Base-by-base conservation (phyloP, 306 rosid species). In the Echinosophora koreensis region DNA sequence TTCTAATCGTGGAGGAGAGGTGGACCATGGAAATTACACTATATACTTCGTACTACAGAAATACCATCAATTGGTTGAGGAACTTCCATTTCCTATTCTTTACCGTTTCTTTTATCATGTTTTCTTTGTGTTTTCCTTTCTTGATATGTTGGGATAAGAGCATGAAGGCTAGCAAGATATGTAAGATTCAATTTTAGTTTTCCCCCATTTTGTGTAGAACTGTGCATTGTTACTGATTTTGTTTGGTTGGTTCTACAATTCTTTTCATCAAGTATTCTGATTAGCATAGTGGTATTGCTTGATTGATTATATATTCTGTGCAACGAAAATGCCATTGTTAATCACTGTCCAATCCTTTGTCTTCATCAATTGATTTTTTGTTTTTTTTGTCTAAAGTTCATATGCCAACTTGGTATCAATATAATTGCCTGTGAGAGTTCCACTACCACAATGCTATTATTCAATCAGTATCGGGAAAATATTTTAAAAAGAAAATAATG, bases 91-190 rank as follows among this genome's bases (percentile, higher is more conserved):
- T 59, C 79, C 73, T 77, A 52, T 78, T 74, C 77, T 81, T 85
- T 89, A 72, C 81, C 64, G 81, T 80, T 80, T 82, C 69, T 66
- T 72, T 71, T 64, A 77, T 87, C 76, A 73, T 88, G 90, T 88
- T 78, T 78, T 87, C 84, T 22, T 22, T 80, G 83, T 84, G 75
- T 89, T 85, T 80, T 69, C 78, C 59, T 81, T 44, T 81, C 81
- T 84, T 87, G 82, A 78, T 81, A 78, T 88, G 74, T 81, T 84
- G 96, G 89, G 87, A 83, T 77, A 86, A 69, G 95, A 91, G 84
- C 90, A 93, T 85, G 97, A 88, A 83, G 82, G 82, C 88, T 86
- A 81, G 82, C 82, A 86, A 92, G 80, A 80, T 81, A 82, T 84
- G 85, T 74, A 82, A 84, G 87, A 82, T 86, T 82, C 86, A 62